These are phyloP conservation scores for Sistotremastrum suecicum DNA, from an alignment of 768 basidiomycete genomes.

Conservation along the genomic window DNA sequence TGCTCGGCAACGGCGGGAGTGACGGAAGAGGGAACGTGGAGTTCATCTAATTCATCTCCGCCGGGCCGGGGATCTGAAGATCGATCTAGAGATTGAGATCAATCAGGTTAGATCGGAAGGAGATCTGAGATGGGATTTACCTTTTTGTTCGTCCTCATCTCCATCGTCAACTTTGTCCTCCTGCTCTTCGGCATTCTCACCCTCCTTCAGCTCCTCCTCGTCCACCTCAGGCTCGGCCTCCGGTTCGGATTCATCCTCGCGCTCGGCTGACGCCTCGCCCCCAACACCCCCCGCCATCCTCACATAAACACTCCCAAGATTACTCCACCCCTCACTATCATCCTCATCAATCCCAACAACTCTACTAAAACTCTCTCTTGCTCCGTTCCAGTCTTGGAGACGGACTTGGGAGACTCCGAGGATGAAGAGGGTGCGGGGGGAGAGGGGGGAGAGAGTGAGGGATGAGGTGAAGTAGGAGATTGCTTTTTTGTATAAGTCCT, in stretches of 20 bases:
- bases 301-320: conserved; percentile 88
- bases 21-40: background rate
- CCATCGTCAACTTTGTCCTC: conserved; percentile 2
- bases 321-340: conserved; percentile 97
- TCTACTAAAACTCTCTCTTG: conserved; percentile 67
- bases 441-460: conserved; percentile 78
- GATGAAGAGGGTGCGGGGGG: conserved; percentile 86
- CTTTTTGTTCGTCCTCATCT: background rate
- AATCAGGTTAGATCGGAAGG: no score
- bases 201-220: background rate
- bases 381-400: conserved; percentile 73
- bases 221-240: conserved; percentile 3
- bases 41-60: background rate
- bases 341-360: conserved; percentile 91
- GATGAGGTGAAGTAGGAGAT: conserved; percentile 57
- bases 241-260: conserved; percentile 11
- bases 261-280: conserved; percentile 15
- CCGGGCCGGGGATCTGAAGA: no score
- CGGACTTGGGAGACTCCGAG: conserved; percentile 85
- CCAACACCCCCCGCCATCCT: conserved; percentile 43
- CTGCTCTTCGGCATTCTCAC: background rate
- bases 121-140: no score
- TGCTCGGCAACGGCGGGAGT: background rate
- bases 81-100: no score
- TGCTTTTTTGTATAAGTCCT: conserved; percentile 46